Base-by-base conservation (phyloP, 2,329 filamentous ascomycete genomes). In the Sclerotinia sclerotiorum region DNA sequence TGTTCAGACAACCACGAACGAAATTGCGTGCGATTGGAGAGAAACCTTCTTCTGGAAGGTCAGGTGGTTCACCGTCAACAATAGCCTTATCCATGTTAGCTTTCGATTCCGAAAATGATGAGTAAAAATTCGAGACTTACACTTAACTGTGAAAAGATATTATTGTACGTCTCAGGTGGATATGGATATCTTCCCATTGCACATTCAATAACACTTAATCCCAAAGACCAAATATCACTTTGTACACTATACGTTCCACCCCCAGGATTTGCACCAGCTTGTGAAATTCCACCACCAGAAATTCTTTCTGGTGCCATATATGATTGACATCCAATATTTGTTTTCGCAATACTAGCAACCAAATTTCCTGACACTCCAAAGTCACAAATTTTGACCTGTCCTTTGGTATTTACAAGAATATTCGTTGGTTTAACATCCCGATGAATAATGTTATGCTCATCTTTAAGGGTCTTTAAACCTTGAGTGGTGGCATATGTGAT, bases 361-460 rank as follows among this genome's bases (percentile, higher is more conserved):
- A 99, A 82, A 76, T 99, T 99, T 65, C 95, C 95, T 73, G 92
- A 96, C 67, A 99, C 95, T 68, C 95, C 95, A 79, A 99, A 99
- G 80, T 99, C 95, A 80, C 95, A 99, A 69, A 99, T 97, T 81
- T 99, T 99, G 82, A 98, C 85, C 77, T 97, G 93, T 1, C 95
- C 95, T 54, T 86, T 86, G 2, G 90, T 91, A 79, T 98, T 99
- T 79, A 93, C 88, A 1, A 99, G 84, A 69, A 99, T 97, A 76
- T 99, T 99, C n/a, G 95, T 99, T 1, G 95, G 95, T 79, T 99
- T 99, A 72, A 99, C 95, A 77, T 99, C 95, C 72, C 95, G 90
- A 78, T 99, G 95, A 73, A 99, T 99, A 80, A 99, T 99, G 80
- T 97, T 98, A 82, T 99, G 95, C 70, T 97, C 93, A 71, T 99